phyloP scores from a whole-genome alignment of 331 rosid genomes.

The Erythrophleum ivorense region DNA sequence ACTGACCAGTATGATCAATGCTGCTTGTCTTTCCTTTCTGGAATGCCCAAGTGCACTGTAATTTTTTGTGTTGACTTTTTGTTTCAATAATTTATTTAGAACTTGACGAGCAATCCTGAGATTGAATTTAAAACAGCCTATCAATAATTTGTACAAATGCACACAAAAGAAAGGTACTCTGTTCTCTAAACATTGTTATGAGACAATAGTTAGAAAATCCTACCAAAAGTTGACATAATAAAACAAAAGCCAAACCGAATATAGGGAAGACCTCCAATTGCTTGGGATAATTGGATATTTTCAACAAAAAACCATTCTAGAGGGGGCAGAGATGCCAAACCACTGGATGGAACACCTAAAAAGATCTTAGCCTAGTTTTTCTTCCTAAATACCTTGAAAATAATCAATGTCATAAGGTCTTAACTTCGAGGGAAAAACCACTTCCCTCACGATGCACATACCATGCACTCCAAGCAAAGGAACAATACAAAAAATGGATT shows the following conservation, averaged over 20 bases:
- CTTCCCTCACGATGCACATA: neutral
- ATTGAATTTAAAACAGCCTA: constrained; percentile 36
- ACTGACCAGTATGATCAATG: constrained; percentile 74
- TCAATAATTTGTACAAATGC: constrained; percentile 25
- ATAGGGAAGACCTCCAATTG: neutral
- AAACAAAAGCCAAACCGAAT: neutral
- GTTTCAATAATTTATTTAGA: constrained; percentile 57
- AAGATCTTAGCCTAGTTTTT: neutral
- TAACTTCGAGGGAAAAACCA: neutral
- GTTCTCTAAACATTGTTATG: neutral
- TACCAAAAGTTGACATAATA: neutral
- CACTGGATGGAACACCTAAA: neutral
- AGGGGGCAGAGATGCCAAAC: constrained; percentile 7
- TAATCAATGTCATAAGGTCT: neutral
- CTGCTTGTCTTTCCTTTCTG: constrained; percentile 55
- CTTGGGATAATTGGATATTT: neutral
- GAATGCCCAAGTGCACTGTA: constrained; percentile 45
- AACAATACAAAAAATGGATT: neutral
- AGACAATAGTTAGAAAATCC: constrained; percentile 4
- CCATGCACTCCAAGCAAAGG: neutral
- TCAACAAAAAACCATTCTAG: neutral
- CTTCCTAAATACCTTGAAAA: neutral
- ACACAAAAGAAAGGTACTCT: constrained; percentile 17
- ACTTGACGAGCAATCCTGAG: constrained; percentile 62
- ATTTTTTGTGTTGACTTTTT: constrained; percentile 47